These are phyloP conservation scores for Suhomyces chickasaworum DNA, from an alignment of 1,139 yeast species.

Conservation along the genomic window DNA sequence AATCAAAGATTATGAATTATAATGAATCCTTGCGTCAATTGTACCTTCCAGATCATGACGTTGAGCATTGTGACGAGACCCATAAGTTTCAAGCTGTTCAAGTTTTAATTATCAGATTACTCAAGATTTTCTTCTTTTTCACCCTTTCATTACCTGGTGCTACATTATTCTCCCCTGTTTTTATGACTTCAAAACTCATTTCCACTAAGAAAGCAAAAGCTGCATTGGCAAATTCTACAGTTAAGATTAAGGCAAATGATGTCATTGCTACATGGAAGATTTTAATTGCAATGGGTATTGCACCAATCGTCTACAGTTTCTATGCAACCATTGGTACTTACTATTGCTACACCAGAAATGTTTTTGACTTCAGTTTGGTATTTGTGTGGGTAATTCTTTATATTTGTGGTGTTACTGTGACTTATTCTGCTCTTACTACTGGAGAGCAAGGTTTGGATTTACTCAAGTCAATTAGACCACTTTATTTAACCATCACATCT, in stretches of 20 bases:
- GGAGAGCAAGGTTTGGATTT: slow-evolving; percentile 95
- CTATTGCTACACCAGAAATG: slow-evolving; percentile 36
- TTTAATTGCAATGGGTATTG: slow-evolving; percentile 81
- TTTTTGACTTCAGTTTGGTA: slow-evolving; percentile 23
- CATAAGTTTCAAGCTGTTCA: slow-evolving; percentile 30
- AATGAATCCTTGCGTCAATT: slow-evolving; percentile 35
- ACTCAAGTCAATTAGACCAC: slow-evolving; percentile 78
- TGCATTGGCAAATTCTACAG: slow-evolving; percentile 46
- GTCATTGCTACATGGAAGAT: slow-evolving; percentile 73
- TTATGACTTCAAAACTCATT: slow-evolving; percentile 38
- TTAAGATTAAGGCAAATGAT: slow-evolving; percentile 48
- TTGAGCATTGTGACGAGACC: slow-evolving; percentile 35
- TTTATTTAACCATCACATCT: slow-evolving; percentile 69
- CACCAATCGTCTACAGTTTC: slow-evolving; percentile 79
- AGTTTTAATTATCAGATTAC: slow-evolving; percentile 31
- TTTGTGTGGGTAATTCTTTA: slow-evolving; percentile 52
- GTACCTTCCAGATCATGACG: slow-evolving; percentile 50
- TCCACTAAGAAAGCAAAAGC: slow-evolving; percentile 41
- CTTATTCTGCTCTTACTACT: slow-evolving; percentile 83
- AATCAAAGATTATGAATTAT: slow-evolving; percentile 37
- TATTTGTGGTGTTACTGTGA: slow-evolving; percentile 63
- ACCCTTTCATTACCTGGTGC: slow-evolving; percentile 46
- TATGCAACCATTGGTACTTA: slow-evolving; percentile 73
- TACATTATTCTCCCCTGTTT: slow-evolving; percentile 48
- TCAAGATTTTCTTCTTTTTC: slow-evolving; percentile 36